These are phyloP conservation scores for Tinospora cordifolia DNA, from an alignment of 164 flowering plant species.

Conservation along the genomic window DNA sequence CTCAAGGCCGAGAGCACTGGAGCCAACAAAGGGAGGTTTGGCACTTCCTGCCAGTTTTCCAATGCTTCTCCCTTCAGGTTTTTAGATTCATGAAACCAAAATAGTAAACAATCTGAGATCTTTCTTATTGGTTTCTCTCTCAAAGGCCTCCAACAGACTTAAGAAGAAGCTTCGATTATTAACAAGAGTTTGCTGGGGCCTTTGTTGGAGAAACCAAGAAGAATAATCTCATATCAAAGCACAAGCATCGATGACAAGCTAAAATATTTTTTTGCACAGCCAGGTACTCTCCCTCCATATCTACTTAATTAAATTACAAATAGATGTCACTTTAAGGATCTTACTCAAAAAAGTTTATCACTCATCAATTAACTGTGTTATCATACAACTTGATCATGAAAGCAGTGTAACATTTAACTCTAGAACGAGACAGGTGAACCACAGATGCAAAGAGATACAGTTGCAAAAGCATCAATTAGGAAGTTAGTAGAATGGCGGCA, in stretches of 20 bases:
- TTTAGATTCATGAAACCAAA: background rate
- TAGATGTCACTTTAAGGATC: no score
- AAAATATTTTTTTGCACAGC: background rate
- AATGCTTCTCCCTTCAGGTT: background rate
- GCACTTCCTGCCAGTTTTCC: background rate
- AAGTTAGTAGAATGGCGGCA: no score
- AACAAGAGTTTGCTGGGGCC: background rate
- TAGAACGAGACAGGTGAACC: no score
- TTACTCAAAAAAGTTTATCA: no score
- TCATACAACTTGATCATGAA: no score
- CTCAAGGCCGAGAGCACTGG: background rate
- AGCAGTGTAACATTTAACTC: no score
- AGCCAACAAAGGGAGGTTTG: background rate
- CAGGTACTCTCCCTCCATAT: background rate
- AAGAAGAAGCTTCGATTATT: background rate
- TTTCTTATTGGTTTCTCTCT: background rate
- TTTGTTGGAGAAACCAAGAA: background rate
- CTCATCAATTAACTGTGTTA: no score
- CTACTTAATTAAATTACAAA: background rate
- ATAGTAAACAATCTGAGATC: no score
- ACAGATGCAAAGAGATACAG: no score
- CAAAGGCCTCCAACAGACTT: background rate
- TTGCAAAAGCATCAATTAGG: no score
- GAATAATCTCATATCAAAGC: background rate
- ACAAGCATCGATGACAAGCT: no score